Percentiles rank a stretch among this genome's conserved stretches.
phyloP scores from a whole-genome alignment of 78 protist genomes.

The Dictyostelium citrinum region DNA sequence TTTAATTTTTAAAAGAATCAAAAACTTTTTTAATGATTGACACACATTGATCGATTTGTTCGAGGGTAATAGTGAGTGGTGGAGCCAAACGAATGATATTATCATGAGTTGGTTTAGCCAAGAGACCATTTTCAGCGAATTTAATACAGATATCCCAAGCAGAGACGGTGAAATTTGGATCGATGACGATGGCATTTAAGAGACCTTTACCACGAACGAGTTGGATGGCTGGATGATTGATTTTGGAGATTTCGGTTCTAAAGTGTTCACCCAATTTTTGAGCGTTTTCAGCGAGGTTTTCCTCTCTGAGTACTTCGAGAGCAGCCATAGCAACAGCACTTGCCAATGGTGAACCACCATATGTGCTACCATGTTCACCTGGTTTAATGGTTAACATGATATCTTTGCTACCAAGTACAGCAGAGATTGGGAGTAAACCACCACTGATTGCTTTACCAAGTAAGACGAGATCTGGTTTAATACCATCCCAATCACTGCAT shows the following conservation, averaged over 20 bases:
- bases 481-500: conserved; percentile 64
- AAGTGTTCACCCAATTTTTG: conserved; percentile 57
- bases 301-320: conserved; percentile 92
- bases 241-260: neutral
- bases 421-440: conserved; percentile 94
- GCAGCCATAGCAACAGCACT: conserved; percentile 96
- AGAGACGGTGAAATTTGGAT: conserved; percentile 51
- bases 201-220: conserved; percentile 87
- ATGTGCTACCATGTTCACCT: conserved; percentile 98
- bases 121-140: conserved; percentile 90
- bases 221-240: conserved; percentile 44
- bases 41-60: conserved; percentile 80
- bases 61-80: conserved; percentile 91
- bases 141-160: conserved; percentile 92
- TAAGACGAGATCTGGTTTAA: conserved; percentile 92
- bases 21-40: conserved; percentile 75
- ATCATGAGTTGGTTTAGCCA: conserved; percentile 98
- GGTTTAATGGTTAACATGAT: conserved; percentile 90
- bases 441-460: conserved; percentile 98
- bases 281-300: conserved; percentile 88
- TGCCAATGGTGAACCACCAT: conserved; percentile 98
- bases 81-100: conserved; percentile 97
- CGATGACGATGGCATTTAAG: conserved; percentile 91
- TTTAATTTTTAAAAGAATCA: neutral
- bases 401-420: conserved; percentile 87